Evolutionary conservation across 1,139 yeast genomes (phyloP).

Genomic region (Candida sojae): DNA sequence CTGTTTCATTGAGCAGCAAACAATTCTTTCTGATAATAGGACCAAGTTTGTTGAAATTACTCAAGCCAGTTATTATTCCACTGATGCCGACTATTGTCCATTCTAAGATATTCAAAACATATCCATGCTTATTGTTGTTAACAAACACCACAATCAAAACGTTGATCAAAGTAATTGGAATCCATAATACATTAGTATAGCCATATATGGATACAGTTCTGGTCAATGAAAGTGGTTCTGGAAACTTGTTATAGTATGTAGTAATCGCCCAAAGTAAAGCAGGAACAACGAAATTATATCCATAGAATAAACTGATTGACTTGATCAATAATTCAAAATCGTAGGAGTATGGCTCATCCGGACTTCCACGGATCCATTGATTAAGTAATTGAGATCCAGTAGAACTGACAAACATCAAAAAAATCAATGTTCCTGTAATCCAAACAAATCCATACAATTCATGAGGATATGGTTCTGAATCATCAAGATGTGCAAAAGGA

Average conservation of each 20-base stretch:
- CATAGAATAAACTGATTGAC: slow-evolving; percentile 68
- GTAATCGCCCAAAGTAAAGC: slow-evolving; percentile 49
- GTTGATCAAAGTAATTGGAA: slow-evolving; percentile 68
- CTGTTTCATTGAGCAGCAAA: slow-evolving; percentile 28
- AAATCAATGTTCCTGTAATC: slow-evolving; percentile 79
- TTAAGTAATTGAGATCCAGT: slow-evolving; percentile 50
- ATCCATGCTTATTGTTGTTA: slow-evolving; percentile 34
- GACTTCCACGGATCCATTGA: slow-evolving; percentile 45
- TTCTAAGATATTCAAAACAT: slow-evolving; percentile 38
- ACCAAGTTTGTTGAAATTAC: slow-evolving; percentile 45
- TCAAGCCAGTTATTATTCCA: slow-evolving; percentile 49
- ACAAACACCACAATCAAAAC: slow-evolving; percentile 48
- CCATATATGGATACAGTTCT: slow-evolving; percentile 67
- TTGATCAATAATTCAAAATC: slow-evolving; percentile 63
- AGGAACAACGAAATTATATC: slow-evolving; percentile 71
- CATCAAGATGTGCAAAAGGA: slow-evolving; percentile 34
- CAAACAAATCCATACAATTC: slow-evolving; percentile 85
- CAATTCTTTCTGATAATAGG: slow-evolving; percentile 42
- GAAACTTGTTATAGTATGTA: slow-evolving; percentile 44
- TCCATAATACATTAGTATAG: slow-evolving; percentile 77
- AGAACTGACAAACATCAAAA: slow-evolving; percentile 70
- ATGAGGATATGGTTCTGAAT: slow-evolving; percentile 33
- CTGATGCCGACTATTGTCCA: slow-evolving; percentile 51
- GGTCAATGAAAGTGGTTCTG: slow-evolving; percentile 40
- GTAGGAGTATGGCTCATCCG: slow-evolving; percentile 51